Base-by-base conservation (phyloP, 768 basidiomycete species). In the Leccinum variicolor region DNA sequence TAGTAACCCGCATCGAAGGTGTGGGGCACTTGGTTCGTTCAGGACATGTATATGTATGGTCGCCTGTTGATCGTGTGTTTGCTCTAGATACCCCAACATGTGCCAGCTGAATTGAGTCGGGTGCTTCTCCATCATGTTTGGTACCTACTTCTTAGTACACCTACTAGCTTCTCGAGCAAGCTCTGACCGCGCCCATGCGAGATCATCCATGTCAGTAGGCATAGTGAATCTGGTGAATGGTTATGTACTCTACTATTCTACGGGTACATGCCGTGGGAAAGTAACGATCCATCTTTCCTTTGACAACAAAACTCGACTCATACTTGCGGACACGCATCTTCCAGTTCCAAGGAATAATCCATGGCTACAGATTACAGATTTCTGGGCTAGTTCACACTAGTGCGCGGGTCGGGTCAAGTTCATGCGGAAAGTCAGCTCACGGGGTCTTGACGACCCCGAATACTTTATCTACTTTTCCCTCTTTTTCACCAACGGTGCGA, bases 281-380 rank as follows among this genome's bases (percentile, higher is more conserved):
- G n/a, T n/a, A 9, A 4, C n/a, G n/a, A n/a, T n/a, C n/a, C n/a
- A 36, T 36, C 34, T 17, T 36, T 15, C 36, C 36, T 17, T 8
- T 41, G 39, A 41, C 39, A 15, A 10, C 39, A 41, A 41, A 39
- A 7, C 6, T 33, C 13, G 33, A 34, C 34, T 34, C 15, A 34
- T 34, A 15, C 14, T 15, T 34, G 34, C 17, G 36, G 39, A 41
- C n/a, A 10, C 39, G n/a, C n/a, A n/a, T 10, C 43, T 25, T n/a
- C n/a, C n/a, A n/a, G n/a, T n/a, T n/a, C n/a, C n/a, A 25, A 14
- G 45, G 45, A 28, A 43, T 25, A 15, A 26, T 34, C 33, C 36
- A 94, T 94, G 92, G 90, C 91, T 4, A 91, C 90, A 36, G n/a
- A n/a, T n/a, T n/a, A n/a, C n/a, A n/a, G 89, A 94, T 74, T 96